phyloP scores from a whole-genome alignment of 2,329 filamentous ascomycete genomes.

The Nemania abortiva region DNA sequence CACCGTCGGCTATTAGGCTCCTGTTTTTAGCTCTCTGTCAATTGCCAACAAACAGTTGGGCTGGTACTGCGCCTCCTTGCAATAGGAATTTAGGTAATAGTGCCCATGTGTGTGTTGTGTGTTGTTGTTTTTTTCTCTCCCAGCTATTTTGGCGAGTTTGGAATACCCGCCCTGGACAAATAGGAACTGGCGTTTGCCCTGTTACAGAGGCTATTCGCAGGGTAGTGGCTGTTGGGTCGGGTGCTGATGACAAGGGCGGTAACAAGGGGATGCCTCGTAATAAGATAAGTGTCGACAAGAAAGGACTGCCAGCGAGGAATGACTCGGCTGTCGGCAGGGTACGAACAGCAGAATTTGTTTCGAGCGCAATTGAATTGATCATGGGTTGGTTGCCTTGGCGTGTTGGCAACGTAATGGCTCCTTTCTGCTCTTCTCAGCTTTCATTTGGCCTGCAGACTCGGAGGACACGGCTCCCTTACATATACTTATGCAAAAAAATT shows the following conservation, averaged over 20 bases:
- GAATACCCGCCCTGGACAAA: conserved; percentile 7
- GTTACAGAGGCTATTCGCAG: conserved; percentile 13
- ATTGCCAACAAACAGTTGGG: conserved; percentile 23
- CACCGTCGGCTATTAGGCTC: conserved; percentile 16
- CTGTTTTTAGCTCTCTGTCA: conserved; percentile 2
- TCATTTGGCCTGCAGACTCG: not conserved
- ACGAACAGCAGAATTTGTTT: not conserved
- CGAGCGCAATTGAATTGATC: conserved; percentile 6
- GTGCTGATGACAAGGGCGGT: conserved; percentile 1
- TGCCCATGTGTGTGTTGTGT: conserved; percentile 1
- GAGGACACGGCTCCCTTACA: not conserved
- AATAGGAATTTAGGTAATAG: conserved; percentile 15
- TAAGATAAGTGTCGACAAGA: not conserved
- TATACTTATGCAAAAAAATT: conserved; percentile 8
- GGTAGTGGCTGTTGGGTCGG: conserved; percentile 17
- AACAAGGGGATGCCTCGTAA: conserved; percentile 21
- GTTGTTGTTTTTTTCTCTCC: conserved; percentile 3
- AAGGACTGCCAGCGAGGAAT: conserved; percentile 23
- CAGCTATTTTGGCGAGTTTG: too few relatives aligned
- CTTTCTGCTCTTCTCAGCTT: not conserved
- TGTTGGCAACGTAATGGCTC: not conserved
- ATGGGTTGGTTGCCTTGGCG: not conserved
- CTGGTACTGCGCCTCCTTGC: conserved; percentile 25
- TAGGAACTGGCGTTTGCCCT: conserved; percentile 6
- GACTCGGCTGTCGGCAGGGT: conserved; percentile 12